Percentiles rank a stretch among this genome's conserved stretches.
Evolutionary conservation across 768 basidiomycete species (phyloP).

Genomic region (Kwoniella sp.): DNA sequence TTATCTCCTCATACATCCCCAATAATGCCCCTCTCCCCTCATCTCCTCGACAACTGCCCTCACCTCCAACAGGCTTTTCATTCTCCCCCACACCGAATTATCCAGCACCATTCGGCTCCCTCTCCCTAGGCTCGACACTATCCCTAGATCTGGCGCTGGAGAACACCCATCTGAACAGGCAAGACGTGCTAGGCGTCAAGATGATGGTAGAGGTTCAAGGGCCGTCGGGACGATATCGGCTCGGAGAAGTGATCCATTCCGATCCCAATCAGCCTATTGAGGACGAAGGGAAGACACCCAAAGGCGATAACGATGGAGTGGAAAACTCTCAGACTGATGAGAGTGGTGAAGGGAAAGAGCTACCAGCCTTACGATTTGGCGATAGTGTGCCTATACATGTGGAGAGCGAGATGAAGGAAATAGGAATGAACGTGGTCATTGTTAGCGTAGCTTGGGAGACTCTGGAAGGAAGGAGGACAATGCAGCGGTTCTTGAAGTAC

Average conservation of each 20-base stretch:
- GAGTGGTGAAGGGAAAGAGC: constrained; percentile 23
- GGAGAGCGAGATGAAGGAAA: constrained; percentile 87
- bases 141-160: constrained; percentile 78
- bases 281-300: constrained; percentile 54
- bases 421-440: constrained; percentile 85
- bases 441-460: constrained; percentile 82
- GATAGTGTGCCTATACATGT: constrained; percentile 70
- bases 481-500: constrained; percentile 90
- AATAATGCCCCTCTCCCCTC: constrained; percentile 9
- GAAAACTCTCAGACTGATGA: constrained; percentile 59
- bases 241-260: constrained; percentile 42
- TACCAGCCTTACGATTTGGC: constrained; percentile 59
- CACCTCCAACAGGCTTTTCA: constrained; percentile 75
- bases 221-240: constrained; percentile 62
- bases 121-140: constrained; percentile 88
- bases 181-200: constrained; percentile 63
- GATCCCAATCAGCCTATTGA: constrained; percentile 56
- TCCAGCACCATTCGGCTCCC: constrained; percentile 78
- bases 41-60: constrained; percentile 11
- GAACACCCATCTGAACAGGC: constrained; percentile 62
- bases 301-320: constrained; percentile 62
- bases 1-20: constrained; percentile 16
- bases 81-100: constrained; percentile 77
- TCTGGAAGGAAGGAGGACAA: constrained; percentile 60
- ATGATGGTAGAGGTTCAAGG: constrained; percentile 81